Evolutionary conservation across 2,329 filamentous ascomycete species (phyloP).

Genomic region (Thelonectria blattea): DNA sequence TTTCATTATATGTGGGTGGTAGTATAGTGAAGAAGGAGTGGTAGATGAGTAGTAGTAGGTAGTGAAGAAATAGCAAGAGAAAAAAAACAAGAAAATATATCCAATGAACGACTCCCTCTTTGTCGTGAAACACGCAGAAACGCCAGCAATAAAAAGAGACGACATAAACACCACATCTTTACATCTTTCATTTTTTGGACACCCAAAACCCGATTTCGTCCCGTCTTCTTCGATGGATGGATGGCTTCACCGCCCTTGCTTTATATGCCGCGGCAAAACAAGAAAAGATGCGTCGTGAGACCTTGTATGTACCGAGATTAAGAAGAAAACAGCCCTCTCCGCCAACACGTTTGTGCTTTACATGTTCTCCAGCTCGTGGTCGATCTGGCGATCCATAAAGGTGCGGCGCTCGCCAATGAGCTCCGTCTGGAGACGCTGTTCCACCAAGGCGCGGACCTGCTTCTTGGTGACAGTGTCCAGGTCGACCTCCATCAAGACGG

Average conservation of each 20-base stretch:
- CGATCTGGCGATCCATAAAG: conserved; percentile 93
- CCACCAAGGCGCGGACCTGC: conserved; percentile 87
- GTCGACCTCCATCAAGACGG: conserved; percentile 85
- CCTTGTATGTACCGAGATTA: conserved; percentile 30
- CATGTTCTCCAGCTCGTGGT: conserved; percentile 93
- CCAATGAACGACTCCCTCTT: conserved; percentile 35
- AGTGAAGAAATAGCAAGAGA: conserved; percentile 12
- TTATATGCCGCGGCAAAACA: not conserved
- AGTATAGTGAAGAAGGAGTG: conserved; percentile 9
- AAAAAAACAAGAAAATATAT: conserved; percentile 5
- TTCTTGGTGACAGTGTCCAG: conserved; percentile 99
- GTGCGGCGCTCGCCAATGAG: conserved; percentile 82
- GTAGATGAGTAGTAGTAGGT: conserved; percentile 21
- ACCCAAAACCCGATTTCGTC: conserved; percentile 11
- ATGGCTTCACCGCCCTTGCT: not conserved
- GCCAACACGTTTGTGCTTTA: conserved; percentile 52
- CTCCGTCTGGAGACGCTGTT: conserved; percentile 91
- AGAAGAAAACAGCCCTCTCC: conserved; percentile 20
- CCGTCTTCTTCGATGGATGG: conserved; percentile 1
- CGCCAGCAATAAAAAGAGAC: conserved; percentile 19
- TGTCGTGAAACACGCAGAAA: conserved; percentile 27
- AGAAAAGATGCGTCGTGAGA: not conserved
- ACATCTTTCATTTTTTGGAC: conserved; percentile 33
- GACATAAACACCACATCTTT: conserved; percentile 16
- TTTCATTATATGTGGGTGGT: conserved; percentile 10